Conservation (phyloP, 495 filamentous ascomycete genomes). For the Elaphomyces granulatus region DNA sequence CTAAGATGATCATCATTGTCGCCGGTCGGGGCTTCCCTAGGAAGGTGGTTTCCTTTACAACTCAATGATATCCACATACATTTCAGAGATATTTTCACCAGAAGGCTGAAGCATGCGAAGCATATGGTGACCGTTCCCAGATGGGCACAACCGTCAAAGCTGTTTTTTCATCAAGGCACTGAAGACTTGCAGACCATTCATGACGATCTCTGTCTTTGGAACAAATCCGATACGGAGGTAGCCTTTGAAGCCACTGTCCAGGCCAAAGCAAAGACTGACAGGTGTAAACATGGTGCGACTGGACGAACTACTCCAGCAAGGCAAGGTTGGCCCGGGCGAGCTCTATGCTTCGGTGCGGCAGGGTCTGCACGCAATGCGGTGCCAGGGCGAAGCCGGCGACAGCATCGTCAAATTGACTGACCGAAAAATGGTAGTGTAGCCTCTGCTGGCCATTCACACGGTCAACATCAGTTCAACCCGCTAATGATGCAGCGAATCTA, state of each 20-base stretch:
- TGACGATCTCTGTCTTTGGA: constrained; percentile 54
- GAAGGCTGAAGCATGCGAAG: too few relatives aligned
- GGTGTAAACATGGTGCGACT: constrained; percentile 60
- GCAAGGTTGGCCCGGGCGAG: constrained; percentile 58
- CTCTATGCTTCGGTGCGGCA: constrained; percentile 54
- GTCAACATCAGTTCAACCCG: constrained; percentile 48
- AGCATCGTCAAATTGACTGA: constrained; percentile 67
- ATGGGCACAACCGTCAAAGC: too few relatives aligned
- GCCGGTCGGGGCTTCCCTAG: too few relatives aligned
- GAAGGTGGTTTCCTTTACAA: too few relatives aligned
- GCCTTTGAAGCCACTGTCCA: constrained; percentile 54
- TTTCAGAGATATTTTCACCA: too few relatives aligned
- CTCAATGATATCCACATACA: too few relatives aligned
- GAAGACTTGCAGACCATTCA: constrained; percentile 48
- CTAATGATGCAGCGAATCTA: too few relatives aligned
- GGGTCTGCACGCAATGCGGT: constrained; percentile 43
- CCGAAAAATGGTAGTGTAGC: constrained; percentile 83
- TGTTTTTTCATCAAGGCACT: constrained; percentile 49
- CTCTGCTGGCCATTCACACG: constrained; percentile 46
- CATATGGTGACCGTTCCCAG: too few relatives aligned
- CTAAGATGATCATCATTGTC: too few relatives aligned
- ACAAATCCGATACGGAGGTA: constrained; percentile 71
- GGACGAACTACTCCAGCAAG: constrained; percentile 53
- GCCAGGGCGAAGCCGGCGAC: constrained; percentile 63
- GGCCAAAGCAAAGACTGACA: constrained; percentile 61